Base-by-base conservation (phyloP, 208 protist species). In the Acanthamoeba lenticulata region DNA sequence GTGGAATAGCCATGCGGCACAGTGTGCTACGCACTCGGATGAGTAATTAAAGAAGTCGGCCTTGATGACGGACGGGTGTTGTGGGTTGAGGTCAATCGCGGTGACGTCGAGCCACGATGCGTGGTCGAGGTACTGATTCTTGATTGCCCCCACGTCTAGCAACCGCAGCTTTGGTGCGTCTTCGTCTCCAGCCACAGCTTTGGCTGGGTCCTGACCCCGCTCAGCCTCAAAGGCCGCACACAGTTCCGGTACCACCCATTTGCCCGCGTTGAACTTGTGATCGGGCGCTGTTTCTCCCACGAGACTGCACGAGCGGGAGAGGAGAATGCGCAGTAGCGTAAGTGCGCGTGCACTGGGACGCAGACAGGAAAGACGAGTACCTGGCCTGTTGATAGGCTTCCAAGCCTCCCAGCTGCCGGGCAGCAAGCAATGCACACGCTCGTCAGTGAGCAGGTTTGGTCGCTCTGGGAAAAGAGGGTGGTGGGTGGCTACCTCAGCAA, bases 121-220 rank as follows among this genome's bases (percentile, higher is more conserved):
- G 40, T 92, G 40, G 32, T 77, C 49, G 42, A 52, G 47, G 60
- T 91, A 94, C n/a, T 94, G 93, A 34, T 94, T 94, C 79, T n/a
- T 94, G 38, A 94, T 89, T 21, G 93, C 93, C 21, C 93, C 93
- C 15, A 94, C 93, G 85, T 94, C 93, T 32, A 94, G 55, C 85
- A 94, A 40, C 11, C 81, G 77, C 42, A 94, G 65, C 45, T 81
- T 81, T 9, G 15, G n/a, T n/a, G n/a, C n/a, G n/a, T n/a, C n/a
- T n/a, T n/a, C n/a, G n/a, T n/a, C n/a, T n/a, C n/a, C n/a, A n/a
- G n/a, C 29, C 2, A 52, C 29, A 2, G 21, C 21, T n/a, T 47
- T 34, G 40, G 6, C 47, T 19, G 21, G 5, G 45, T 85, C 7
- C 45, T 85, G 1, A 6, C 34, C 19, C 21, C 45, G 42, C 36